Conservation (phyloP, 2,329 filamentous ascomycete species). For the Blastomyces silverae region DNA sequence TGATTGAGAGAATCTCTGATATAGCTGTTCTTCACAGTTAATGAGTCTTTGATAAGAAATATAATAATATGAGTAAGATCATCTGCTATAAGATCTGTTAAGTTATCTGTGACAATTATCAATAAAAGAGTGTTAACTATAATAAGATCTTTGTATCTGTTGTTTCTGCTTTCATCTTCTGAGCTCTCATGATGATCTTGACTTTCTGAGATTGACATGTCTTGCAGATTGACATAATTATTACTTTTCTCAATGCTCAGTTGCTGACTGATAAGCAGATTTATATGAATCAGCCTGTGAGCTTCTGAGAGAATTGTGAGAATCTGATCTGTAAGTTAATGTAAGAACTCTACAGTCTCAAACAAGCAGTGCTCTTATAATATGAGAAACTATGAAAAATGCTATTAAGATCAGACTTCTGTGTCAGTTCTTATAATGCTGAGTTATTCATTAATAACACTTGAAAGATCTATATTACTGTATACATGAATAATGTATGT, state of each 20-base stretch:
- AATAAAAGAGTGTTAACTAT: not conserved
- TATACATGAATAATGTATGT: too few relatives aligned
- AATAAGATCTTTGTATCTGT: not conserved
- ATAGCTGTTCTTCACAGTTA: not conserved
- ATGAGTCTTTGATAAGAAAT: not conserved
- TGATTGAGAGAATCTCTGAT: not conserved
- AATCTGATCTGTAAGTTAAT: too few relatives aligned
- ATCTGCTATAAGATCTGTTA: too few relatives aligned
- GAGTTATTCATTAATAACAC: too few relatives aligned
- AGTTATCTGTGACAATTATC: too few relatives aligned
- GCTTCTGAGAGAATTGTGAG: too few relatives aligned
- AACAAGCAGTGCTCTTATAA: not conserved
- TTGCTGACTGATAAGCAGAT: too few relatives aligned
- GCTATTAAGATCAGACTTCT: not conserved
- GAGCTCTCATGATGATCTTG: not conserved
- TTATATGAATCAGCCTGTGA: too few relatives aligned
- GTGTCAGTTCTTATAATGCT: not conserved
- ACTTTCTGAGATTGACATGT: not conserved
- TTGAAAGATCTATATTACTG: too few relatives aligned
- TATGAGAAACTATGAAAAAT: not conserved
- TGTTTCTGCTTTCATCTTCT: not conserved
- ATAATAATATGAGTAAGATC: not conserved
- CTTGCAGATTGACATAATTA: not conserved
- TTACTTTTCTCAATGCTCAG: not conserved
- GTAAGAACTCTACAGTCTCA: not conserved